Conservation (phyloP, 2,329 filamentous ascomycete species). For the Teratosphaeria pseudoeucalypti region DNA sequence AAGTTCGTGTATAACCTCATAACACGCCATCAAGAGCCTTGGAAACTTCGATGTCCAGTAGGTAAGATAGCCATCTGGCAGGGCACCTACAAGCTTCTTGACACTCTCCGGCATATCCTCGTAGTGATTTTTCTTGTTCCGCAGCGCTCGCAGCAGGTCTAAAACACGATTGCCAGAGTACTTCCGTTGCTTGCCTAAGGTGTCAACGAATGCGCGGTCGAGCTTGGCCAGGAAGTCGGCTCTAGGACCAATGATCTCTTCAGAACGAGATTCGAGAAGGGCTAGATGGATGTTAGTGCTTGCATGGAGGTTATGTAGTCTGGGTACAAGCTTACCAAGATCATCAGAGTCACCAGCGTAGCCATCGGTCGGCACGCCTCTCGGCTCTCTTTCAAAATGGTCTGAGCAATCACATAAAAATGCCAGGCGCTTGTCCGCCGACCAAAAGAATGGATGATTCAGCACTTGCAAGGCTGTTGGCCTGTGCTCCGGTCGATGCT, state of each 20-base stretch:
- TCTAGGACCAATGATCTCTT: slow-evolving; percentile 42
- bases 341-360: slow-evolving; percentile 42
- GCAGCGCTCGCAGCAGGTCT: slow-evolving; percentile 75
- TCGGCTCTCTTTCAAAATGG: slow-evolving; percentile 85
- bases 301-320: background rate
- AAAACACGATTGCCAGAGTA: slow-evolving; percentile 77
- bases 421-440: slow-evolving; percentile 71
- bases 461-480: slow-evolving; percentile 72
- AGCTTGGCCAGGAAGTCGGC: slow-evolving; percentile 66
- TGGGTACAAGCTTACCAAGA: slow-evolving; percentile 31
- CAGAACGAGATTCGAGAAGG: slow-evolving; percentile 43
- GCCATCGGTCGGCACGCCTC: slow-evolving; percentile 42
- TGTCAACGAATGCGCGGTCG: slow-evolving; percentile 75
- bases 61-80: slow-evolving; percentile 63
- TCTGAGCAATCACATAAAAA: slow-evolving; percentile 97
- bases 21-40: slow-evolving; percentile 65
- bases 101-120: slow-evolving; percentile 84
- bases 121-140: slow-evolving; percentile 97
- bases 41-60: slow-evolving; percentile 81
- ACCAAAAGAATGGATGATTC: slow-evolving; percentile 96
- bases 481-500: slow-evolving; percentile 51
- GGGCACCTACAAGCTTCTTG: slow-evolving; percentile 58
- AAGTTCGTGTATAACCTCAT: slow-evolving; percentile 60
- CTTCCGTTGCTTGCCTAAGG: slow-evolving; percentile 85
- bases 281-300: slow-evolving; percentile 7